phyloP scores from a whole-genome alignment of 805 yeast species.

The Saccharomycopsis fibuligera region DNA sequence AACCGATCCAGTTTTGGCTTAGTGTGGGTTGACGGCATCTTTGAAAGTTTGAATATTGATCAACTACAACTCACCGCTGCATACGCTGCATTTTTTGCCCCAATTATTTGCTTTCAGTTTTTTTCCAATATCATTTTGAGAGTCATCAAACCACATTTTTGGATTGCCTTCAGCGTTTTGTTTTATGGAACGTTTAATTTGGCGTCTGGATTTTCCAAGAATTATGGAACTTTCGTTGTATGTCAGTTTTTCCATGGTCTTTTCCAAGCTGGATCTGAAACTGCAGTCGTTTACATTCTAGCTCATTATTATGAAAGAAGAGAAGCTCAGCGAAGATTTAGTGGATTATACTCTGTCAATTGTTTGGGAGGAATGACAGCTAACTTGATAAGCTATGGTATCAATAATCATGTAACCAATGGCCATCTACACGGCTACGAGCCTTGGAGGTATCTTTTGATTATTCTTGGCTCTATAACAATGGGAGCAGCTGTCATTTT shows the following conservation, averaged over 20 bases:
- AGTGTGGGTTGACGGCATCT: constrained; percentile 61
- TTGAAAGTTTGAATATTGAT: constrained; percentile 41
- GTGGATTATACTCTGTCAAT: constrained; percentile 58
- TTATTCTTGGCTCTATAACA: constrained; percentile 39
- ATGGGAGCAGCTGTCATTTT: constrained; percentile 27
- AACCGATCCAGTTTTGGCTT: constrained; percentile 73
- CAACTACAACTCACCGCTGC: constrained; percentile 42
- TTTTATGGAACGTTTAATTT: constrained; percentile 60
- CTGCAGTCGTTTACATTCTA: constrained; percentile 65
- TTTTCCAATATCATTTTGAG: constrained; percentile 58
- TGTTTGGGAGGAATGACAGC: constrained; percentile 74
- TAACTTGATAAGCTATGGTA: constrained; percentile 53
- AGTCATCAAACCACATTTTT: constrained; percentile 52
- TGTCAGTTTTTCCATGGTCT: constrained; percentile 62
- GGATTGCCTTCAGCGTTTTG: constrained; percentile 53
- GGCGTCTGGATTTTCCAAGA: constrained; percentile 57
- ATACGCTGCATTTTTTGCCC: constrained; percentile 64
- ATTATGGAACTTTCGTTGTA: constrained; percentile 50
- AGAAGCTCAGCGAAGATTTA: constrained; percentile 67
- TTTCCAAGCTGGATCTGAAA: constrained; percentile 67
- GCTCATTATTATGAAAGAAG: constrained; percentile 56
- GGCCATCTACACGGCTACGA: constrained; percentile 31
- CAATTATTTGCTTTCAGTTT: constrained; percentile 53
- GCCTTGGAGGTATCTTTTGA: constrained; percentile 25
- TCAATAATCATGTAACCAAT: constrained; percentile 40